A percentile compares a stretch with the other conserved stretches of the same genome.
These are phyloP conservation scores for Anethum foeniculum DNA, from an alignment of 140 eudicot species.

Conservation along the genomic window DNA sequence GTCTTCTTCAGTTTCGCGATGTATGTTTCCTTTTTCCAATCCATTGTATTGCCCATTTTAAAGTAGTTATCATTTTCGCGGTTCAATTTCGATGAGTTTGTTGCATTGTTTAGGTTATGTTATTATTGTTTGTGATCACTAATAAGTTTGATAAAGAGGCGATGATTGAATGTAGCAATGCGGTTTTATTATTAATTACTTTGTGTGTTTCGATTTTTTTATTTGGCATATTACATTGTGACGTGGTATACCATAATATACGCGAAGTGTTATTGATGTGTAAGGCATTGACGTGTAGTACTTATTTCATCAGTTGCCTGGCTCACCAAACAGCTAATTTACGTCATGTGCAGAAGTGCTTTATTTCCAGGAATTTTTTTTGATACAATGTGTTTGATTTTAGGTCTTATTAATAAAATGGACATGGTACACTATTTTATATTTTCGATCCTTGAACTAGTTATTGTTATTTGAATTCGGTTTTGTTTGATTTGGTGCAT, in stretches of 20 bases:
- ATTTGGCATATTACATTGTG: neutral
- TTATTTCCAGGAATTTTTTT: neutral
- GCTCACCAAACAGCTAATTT: neutral
- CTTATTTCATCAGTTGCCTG: neutral
- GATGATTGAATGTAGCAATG: neutral
- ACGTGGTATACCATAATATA: neutral
- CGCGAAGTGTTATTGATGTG: neutral
- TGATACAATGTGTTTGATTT: neutral
- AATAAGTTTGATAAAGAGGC: neutral
- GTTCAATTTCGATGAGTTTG: neutral
- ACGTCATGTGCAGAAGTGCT: neutral
- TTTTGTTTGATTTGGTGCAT: neutral
- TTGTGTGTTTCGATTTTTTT: neutral
- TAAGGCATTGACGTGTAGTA: too few species aligned
- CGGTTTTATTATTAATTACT: too few species aligned
- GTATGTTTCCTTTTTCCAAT: slow-evolving; percentile 23
- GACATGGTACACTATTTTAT: neutral
- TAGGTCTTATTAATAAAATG: neutral
- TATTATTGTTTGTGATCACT: neutral
- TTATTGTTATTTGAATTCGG: slow-evolving; percentile 1
- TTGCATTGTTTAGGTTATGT: neutral
- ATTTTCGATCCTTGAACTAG: neutral
- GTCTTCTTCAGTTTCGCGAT: slow-evolving; percentile 86
- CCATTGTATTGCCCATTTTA: neutral
- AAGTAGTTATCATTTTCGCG: neutral